Conservation (phyloP, 305 asterid species). For the Fraxinus ornus region DNA sequence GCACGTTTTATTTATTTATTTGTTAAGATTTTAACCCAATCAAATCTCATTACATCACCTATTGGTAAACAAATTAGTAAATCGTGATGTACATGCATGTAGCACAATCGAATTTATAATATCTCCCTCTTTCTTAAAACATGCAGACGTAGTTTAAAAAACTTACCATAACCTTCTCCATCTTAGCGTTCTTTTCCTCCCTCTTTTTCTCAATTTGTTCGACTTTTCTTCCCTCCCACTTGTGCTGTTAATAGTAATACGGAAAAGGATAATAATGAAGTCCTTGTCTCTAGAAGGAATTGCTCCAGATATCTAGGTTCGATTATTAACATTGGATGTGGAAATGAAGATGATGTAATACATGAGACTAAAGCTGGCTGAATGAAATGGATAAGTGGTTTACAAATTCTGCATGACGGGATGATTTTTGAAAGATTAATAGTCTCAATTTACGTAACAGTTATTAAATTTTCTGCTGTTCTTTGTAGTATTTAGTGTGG, state of each 20-base stretch:
- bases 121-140: background rate
- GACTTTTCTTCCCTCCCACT: background rate
- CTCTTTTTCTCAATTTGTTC: background rate
- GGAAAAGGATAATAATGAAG: background rate
- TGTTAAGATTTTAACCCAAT: too few relatives aligned
- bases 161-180: background rate
- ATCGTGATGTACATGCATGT: too few relatives aligned
- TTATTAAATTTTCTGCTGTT: too few relatives aligned
- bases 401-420: background rate
- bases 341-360: background rate
- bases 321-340: background rate
- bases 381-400: background rate
- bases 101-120: background rate
- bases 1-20: too few relatives aligned
- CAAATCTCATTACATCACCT: too few relatives aligned
- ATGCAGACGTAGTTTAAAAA: background rate
- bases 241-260: background rate
- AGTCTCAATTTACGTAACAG: background rate
- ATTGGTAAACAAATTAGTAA: too few relatives aligned
- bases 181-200: background rate
- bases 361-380: background rate
- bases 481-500: background rate
- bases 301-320: background rate
- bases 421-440: background rate
- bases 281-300: background rate